A percentile compares a stretch with the other conserved stretches of the same genome.
Evolutionary conservation across 2,329 filamentous ascomycete genomes (phyloP).

Genomic region (Westerdykella sp.): DNA sequence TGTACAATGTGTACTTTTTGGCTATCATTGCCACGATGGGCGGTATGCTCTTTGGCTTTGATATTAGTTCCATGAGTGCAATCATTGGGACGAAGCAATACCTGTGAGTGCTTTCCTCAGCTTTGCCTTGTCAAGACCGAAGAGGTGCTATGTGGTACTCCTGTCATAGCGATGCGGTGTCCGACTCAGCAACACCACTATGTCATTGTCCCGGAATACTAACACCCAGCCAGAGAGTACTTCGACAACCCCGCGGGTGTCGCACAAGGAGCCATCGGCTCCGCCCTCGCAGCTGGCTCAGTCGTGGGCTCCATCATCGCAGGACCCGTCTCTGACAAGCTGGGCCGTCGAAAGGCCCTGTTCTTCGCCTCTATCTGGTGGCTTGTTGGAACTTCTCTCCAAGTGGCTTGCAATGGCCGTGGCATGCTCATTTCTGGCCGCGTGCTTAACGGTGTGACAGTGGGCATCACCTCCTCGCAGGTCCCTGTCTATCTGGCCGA

Average conservation of each 20-base stretch:
- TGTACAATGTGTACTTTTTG: slow-evolving; percentile 51
- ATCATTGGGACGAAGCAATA: slow-evolving; percentile 49
- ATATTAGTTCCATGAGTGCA: slow-evolving; percentile 51
- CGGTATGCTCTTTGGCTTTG: slow-evolving; percentile 52
- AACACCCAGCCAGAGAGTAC: slow-evolving; percentile 30
- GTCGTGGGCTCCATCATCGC: slow-evolving; percentile 45
- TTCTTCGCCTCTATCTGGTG: slow-evolving; percentile 46
- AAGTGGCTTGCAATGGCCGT: slow-evolving; percentile 32
- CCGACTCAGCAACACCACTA: neutral
- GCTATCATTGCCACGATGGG: slow-evolving; percentile 49
- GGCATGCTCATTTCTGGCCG: slow-evolving; percentile 42
- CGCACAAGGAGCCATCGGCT: slow-evolving; percentile 46
- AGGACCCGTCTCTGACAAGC: slow-evolving; percentile 47
- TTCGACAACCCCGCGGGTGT: slow-evolving; percentile 48
- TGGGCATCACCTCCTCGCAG: slow-evolving; percentile 42
- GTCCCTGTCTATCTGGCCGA: slow-evolving; percentile 44
- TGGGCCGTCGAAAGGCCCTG: slow-evolving; percentile 44
- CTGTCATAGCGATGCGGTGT: neutral
- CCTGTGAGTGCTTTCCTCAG: slow-evolving; percentile 14
- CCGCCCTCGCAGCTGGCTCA: slow-evolving; percentile 46
- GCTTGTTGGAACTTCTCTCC: slow-evolving; percentile 40
- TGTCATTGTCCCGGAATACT: neutral
- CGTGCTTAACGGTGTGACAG: slow-evolving; percentile 41
- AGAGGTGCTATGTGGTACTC: no score
- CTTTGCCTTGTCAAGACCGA: neutral